Evolutionary conservation across 306 rosid species (phyloP), one percentile per base, ranked within the genome.

Genomic region (Comarum palustre): DNA sequence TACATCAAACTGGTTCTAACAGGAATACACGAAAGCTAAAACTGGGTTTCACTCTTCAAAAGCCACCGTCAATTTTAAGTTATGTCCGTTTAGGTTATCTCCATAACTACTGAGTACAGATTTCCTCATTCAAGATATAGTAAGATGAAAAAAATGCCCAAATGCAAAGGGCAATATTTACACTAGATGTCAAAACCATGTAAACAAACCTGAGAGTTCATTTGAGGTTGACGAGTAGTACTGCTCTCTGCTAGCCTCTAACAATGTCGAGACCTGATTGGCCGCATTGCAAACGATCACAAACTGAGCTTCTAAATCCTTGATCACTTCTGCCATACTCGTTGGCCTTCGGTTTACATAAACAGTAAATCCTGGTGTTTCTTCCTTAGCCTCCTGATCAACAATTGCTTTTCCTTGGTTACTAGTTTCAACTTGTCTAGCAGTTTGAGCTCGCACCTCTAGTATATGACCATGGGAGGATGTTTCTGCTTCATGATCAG

Each of bases 231-330:
- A 63, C 22, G 75, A 73, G n/a, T n/a, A n/a, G 81, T 73, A 69
- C 47, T 83, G 91, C 80, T 83, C 79, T 84, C 84, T 88, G 73
- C 79, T 81, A 39, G 93, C 96, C 78, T 88, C 96, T 83, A 95
- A 88, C 71, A 91, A 68, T 31, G 81, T 77, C 15, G 99, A 88
- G 52, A 90, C 87, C 73, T 86, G 96, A 69, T 66, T 88, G 55
- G 96, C 96, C 24, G 96, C 92, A 74, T 81, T 78, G 79, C 93
- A 88, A 38, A 90, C 86, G 51, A 69, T 27, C 72, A 76, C 71
- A 82, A 95, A 95, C 79, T 95, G 97, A 74, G 87, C 78, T 76
- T 90, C 93, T 62, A 91, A 86, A 72, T 88, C 99, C 83, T 76
- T 84, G 48, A 91, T 84, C 48, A 95, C 97, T 84, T 95, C 96